These are phyloP conservation scores for Aureobasidium sp. DNA, from an alignment of 2,329 filamentous ascomycete species.

Conservation along the genomic window DNA sequence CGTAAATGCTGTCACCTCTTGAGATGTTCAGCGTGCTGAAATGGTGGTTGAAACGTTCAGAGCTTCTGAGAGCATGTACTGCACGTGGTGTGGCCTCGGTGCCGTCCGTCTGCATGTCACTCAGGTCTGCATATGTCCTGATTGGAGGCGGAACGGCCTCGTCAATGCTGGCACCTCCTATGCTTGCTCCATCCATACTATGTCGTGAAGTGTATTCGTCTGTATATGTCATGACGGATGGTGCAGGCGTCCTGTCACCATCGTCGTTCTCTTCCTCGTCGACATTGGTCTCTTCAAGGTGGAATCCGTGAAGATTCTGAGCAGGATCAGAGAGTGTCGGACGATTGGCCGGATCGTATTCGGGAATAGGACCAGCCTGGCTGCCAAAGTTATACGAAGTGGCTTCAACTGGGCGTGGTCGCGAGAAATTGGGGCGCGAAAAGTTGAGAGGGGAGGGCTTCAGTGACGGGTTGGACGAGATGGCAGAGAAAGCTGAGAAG, in stretches of 20 bases:
- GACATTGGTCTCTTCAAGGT: background rate
- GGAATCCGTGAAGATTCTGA: background rate
- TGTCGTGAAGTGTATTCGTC: background rate
- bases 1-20: conserved; percentile 3
- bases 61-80: background rate
- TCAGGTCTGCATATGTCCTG: background rate
- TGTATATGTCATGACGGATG: background rate
- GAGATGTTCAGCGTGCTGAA: background rate
- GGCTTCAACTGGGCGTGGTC: conserved; percentile 17
- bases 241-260: background rate
- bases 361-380: background rate
- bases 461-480: conserved; percentile 11
- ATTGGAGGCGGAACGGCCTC: conserved; percentile 5
- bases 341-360: background rate
- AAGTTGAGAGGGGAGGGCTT: conserved; percentile 23
- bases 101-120: background rate
- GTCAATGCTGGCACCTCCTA: conserved; percentile 4
- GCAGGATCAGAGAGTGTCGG: background rate
- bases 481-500: background rate
- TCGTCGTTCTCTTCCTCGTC: background rate
- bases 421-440: conserved; percentile 26
- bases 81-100: background rate
- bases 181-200: conserved; percentile 5
- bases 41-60: background rate
- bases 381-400: conserved; percentile 3